A percentile compares a stretch with the other conserved stretches of the same genome.
Conservation (phyloP, 495 filamentous ascomycete species). For the Evernia prunastri region DNA sequence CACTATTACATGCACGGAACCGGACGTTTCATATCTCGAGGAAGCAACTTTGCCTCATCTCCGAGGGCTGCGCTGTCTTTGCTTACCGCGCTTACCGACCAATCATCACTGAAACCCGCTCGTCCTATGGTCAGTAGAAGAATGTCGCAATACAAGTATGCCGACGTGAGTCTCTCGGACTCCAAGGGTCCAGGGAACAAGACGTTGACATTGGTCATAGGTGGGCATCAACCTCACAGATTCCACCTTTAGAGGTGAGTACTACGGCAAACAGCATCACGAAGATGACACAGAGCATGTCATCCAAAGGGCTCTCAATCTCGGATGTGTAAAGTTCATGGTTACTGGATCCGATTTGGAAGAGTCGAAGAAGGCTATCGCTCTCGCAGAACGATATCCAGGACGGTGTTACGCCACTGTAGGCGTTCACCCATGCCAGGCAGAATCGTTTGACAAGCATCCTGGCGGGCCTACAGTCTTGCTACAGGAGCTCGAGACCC, state of each 20-base stretch:
- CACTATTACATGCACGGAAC: background rate
- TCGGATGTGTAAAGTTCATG: slow-evolving; percentile 82
- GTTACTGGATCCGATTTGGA: slow-evolving; percentile 85
- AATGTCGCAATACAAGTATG: slow-evolving; percentile 37
- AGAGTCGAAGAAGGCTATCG: slow-evolving; percentile 66
- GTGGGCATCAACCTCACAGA: slow-evolving; percentile 94
- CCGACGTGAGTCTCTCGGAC: slow-evolving; percentile 46
- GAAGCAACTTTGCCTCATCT: background rate
- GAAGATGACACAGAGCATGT: slow-evolving; percentile 72
- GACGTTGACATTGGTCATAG: slow-evolving; percentile 29
- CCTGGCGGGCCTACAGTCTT: slow-evolving; percentile 49
- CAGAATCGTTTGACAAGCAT: slow-evolving; percentile 58
- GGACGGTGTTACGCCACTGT: slow-evolving; percentile 81
- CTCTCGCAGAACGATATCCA: slow-evolving; percentile 65
- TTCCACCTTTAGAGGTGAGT: slow-evolving; percentile 72
- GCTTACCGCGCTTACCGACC: background rate
- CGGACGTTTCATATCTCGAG: background rate
- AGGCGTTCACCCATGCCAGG: slow-evolving; percentile 86
- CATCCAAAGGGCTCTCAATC: slow-evolving; percentile 62
- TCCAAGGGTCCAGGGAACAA: background rate
- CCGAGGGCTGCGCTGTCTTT: background rate
- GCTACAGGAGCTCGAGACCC: slow-evolving; percentile 52
- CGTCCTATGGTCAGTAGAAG: background rate
- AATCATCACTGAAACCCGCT: background rate
- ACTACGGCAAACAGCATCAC: slow-evolving; percentile 77